These are phyloP conservation scores for Chromosphaera perkinsii DNA, from an alignment of 208 protist species.

Conservation along the genomic window DNA sequence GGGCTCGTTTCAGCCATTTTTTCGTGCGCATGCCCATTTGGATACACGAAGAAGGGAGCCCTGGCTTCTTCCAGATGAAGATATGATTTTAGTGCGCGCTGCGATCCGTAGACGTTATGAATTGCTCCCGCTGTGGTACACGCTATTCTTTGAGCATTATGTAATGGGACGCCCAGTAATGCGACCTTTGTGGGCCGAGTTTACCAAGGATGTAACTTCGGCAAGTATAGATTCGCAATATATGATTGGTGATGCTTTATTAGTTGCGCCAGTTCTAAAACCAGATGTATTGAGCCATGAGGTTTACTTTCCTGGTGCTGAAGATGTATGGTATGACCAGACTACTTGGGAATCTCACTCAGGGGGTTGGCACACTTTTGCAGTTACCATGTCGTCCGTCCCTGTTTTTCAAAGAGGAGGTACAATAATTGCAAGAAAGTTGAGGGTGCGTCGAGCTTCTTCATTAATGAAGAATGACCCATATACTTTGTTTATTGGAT, in stretches of 20 bases:
- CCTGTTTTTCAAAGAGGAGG: slow-evolving; percentile 42
- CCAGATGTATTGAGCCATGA: neutral
- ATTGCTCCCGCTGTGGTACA: slow-evolving; percentile 92
- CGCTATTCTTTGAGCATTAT: slow-evolving; percentile 77
- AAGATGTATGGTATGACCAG: neutral
- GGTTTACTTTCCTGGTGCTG: slow-evolving; percentile 14
- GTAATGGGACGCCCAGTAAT: slow-evolving; percentile 75
- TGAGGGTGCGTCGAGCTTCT: slow-evolving; percentile 40
- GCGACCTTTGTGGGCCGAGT: slow-evolving; percentile 55
- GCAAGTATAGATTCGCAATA: slow-evolving; percentile 41
- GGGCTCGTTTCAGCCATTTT: slow-evolving; percentile 92
- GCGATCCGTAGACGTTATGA: slow-evolving; percentile 70
- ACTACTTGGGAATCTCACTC: neutral
- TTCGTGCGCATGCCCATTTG: slow-evolving; percentile 88
- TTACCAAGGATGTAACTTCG: slow-evolving; percentile 36
- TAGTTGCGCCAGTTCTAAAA: slow-evolving; percentile 36
- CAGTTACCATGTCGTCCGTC: slow-evolving; percentile 1
- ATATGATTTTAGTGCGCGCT: slow-evolving; percentile 30
- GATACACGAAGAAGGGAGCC: slow-evolving; percentile 93
- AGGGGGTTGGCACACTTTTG: neutral
- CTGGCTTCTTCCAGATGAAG: slow-evolving; percentile 80
- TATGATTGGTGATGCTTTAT: slow-evolving; percentile 41
- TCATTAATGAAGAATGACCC: slow-evolving; percentile 43
- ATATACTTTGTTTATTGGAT: slow-evolving; percentile 51
- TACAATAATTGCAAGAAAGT: slow-evolving; percentile 44